Evolutionary conservation across 768 basidiomycete species (phyloP).

Genomic region (Mycena maculata): DNA sequence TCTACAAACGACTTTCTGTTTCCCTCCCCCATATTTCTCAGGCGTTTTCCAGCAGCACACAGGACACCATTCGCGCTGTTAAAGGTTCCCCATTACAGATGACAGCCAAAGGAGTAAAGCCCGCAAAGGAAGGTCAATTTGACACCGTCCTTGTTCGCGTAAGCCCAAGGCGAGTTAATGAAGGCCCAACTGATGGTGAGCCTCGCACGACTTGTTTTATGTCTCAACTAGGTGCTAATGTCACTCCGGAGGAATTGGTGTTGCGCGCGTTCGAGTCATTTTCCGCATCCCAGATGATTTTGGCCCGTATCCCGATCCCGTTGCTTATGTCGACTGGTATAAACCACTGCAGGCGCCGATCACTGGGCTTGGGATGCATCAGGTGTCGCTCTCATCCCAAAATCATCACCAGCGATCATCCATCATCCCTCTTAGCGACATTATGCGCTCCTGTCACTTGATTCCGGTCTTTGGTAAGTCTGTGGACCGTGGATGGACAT

Average conservation of each 20-base stretch:
- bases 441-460: too few species aligned
- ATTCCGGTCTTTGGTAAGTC: too few species aligned
- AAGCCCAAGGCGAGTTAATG: neutral
- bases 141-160: conserved; percentile 39
- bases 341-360: too few species aligned
- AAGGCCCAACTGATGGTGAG: conserved; percentile 29
- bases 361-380: too few species aligned
- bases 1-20: neutral
- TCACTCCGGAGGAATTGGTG: conserved; percentile 33
- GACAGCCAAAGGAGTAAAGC: conserved; percentile 31
- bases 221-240: neutral
- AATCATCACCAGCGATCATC: too few species aligned
- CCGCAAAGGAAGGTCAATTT: conserved; percentile 30
- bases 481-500: too few species aligned
- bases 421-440: too few species aligned
- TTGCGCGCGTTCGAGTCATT: conserved; percentile 42
- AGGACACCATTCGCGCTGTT: conserved; percentile 35
- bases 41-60: neutral
- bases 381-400: too few species aligned
- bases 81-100: conserved; percentile 2
- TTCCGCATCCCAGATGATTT: conserved; percentile 37
- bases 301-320: conserved; percentile 28
- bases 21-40: neutral
- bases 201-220: neutral
- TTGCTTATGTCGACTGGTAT: too few species aligned